Evolutionary conservation across 2,329 filamentous ascomycete genomes (phyloP).

Genomic region (Phialophora expanda): DNA sequence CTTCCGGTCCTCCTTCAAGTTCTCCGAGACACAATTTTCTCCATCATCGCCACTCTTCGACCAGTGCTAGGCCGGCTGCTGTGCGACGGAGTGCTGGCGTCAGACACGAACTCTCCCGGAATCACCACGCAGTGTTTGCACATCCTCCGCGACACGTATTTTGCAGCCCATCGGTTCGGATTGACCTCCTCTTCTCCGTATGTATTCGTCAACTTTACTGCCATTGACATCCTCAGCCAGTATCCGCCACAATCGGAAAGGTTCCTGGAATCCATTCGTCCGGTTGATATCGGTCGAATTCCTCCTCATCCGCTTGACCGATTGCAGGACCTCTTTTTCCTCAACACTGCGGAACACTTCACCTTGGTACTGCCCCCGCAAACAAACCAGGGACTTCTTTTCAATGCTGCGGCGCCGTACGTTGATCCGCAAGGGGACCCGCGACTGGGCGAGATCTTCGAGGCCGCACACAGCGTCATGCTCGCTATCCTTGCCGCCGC

Average conservation of each 20-base stretch:
- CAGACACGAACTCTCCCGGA: constrained; percentile 63
- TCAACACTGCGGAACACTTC: constrained; percentile 85
- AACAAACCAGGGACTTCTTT: constrained; percentile 72
- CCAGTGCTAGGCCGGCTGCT: constrained; percentile 71
- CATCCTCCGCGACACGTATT: constrained; percentile 77
- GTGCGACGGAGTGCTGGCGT: constrained; percentile 61
- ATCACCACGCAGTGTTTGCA: constrained; percentile 75
- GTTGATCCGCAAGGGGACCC: constrained; percentile 65
- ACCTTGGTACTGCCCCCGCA: constrained; percentile 70
- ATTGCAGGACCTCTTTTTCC: constrained; percentile 82
- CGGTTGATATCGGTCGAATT: constrained; percentile 60
- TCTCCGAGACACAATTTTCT: constrained; percentile 76
- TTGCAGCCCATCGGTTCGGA: constrained; percentile 76
- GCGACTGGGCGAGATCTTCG: constrained; percentile 73
- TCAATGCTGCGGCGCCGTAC: constrained; percentile 76
- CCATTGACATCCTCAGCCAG: constrained; percentile 79
- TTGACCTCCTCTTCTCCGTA: constrained; percentile 80
- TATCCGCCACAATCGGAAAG: constrained; percentile 68
- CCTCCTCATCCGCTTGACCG: constrained; percentile 70
- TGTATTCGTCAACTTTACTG: constrained; percentile 79
- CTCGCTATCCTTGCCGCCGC: constrained; percentile 81
- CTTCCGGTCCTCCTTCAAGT: constrained; percentile 76
- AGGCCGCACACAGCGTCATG: constrained; percentile 82
- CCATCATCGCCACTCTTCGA: constrained; percentile 74
- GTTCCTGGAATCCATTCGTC: constrained; percentile 70